Evolutionary conservation across 179 eudicot species (phyloP), one percentile per base, ranked within the genome.

Genomic region (Vitellaria paradoxa): DNA sequence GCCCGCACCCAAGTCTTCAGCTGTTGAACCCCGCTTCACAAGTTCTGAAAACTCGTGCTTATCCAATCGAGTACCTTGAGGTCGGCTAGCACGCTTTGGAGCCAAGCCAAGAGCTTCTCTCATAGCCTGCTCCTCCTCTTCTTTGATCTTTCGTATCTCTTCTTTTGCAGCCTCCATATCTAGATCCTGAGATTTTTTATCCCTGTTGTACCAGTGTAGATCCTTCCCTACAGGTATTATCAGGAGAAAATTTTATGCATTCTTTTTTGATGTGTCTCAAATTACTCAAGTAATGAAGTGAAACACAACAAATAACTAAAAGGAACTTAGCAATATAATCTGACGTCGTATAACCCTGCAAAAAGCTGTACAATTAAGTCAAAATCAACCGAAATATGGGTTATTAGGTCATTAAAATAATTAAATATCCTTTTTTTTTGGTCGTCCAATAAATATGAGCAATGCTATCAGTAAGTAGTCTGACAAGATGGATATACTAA

Each of bases 91-190:
- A 68, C 97, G 94, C 80, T 92, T 96, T 37, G 99, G 99, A 82
- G 99, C 99, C 81, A 96, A 85, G 74, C 99, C 99, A 21, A 96
- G 88, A 76, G 99, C 99, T 83, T 96, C 99, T 82, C 96, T 90
- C 99, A 96, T 96, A 50, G 86, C 83, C 74, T 93, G 99, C 70
- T 96, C 99, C 85, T 96, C 99, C 81, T 96, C 93, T 80, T 96
- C 99, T 85, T 96, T 96, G 57, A 96, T 87, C 83, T 81, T 90
- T 53, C 85, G 87, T 78, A 96, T 92, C 86, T 96, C 99, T 76
- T 91, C 94, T 88, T 93, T 92, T 49, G 91, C 84, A 70, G 98
- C 98, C 78, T 92, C 96, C 81, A 83, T 81, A 60, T 89, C 85
- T 7, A 73, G 50, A 60, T 61, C 76, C 75, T 78, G 47, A 59